Percentiles rank a stretch among this genome's conserved stretches.
Conservation (phyloP, 208 protist genomes). For the Acanthamoeba lenticulata region DNA sequence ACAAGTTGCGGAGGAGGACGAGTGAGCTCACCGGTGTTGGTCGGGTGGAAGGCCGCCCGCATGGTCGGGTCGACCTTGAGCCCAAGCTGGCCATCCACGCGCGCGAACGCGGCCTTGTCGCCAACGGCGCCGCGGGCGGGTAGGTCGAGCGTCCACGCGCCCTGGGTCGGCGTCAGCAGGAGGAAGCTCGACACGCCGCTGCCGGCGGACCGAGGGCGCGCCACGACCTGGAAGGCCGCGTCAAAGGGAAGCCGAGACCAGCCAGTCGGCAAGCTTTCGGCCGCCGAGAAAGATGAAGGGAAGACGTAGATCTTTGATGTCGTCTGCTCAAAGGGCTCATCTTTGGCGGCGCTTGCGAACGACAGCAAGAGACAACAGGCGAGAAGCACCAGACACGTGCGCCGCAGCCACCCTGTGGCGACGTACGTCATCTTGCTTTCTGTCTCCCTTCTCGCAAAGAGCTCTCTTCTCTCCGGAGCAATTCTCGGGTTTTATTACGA, state of each 20-base stretch:
- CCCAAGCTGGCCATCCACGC: neutral
- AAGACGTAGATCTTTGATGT: constrained; percentile 12
- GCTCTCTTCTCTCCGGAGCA: no score
- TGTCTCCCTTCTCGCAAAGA: no score
- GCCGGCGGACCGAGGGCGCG: neutral
- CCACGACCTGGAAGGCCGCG: constrained; percentile 11
- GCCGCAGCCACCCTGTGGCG: neutral
- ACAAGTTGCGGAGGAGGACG: neutral
- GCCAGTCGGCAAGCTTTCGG: neutral
- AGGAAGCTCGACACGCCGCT: neutral
- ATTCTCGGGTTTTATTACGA: no score
- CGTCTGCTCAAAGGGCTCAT: constrained; percentile 24
- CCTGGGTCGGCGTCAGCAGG: neutral
- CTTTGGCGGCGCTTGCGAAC: neutral
- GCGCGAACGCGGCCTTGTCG: neutral
- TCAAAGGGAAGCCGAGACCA: constrained; percentile 1
- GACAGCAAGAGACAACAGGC: neutral
- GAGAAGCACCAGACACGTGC: no score
- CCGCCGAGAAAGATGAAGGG: neutral
- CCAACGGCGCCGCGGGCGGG: neutral
- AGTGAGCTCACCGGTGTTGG: neutral
- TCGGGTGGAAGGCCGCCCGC: neutral
- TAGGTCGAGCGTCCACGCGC: neutral
- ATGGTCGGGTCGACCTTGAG: constrained; percentile 42
- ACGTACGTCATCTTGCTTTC: neutral